Base-by-base conservation (phyloP, 2,329 filamentous ascomycete genomes). In the Hypoxylon rubiginosum region DNA sequence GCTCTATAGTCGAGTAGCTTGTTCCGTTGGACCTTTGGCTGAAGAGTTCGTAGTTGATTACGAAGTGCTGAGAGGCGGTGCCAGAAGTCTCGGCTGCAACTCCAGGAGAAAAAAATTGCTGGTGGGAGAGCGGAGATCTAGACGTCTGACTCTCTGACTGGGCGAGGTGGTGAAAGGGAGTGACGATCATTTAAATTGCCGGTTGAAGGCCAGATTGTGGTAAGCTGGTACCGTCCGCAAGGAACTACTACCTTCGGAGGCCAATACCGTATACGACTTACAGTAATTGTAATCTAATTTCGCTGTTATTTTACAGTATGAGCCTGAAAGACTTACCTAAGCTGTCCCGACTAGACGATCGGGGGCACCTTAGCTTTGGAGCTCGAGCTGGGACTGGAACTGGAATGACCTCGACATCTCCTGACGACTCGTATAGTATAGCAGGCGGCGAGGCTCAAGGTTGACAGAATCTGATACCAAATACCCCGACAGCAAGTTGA, bases 121-220 rank as follows among this genome's bases (percentile, higher is more conserved):
- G 24, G 8, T 13, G 26, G 9, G 51, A 61, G 43, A 39, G 58
- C 52, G 59, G 60, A 64, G 63, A 63, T 58, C 36, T 60, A 24
- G 51, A 51, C 26, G 39, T 34, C 55, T 66, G 56, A 61, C 43
- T 62, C 21, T 24, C 21, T 24, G 21, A 24, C 21, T 24, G 21
- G 51, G 28, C 30, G 55, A 62, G 50, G 51, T 67, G 57, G 63
- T 55, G 32, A 52, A 62, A 61, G 50, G 52, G 39, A 62, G 58
- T 32, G 67, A 67, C 50, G 64, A 69, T 69, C 67, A 69, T 64
- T 67, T 52, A 62, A 59, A 64, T 64, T 69, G 64, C 67, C 67
- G 67, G 64, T 56, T 59, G 67, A 64, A 64, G 61, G 46, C 45
- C 26, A 57, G 54, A 69, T 58, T 57, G 55, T 43, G 58, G 54